phyloP scores from a whole-genome alignment of 805 yeast species.

The Yamadazyma nakazawae region DNA sequence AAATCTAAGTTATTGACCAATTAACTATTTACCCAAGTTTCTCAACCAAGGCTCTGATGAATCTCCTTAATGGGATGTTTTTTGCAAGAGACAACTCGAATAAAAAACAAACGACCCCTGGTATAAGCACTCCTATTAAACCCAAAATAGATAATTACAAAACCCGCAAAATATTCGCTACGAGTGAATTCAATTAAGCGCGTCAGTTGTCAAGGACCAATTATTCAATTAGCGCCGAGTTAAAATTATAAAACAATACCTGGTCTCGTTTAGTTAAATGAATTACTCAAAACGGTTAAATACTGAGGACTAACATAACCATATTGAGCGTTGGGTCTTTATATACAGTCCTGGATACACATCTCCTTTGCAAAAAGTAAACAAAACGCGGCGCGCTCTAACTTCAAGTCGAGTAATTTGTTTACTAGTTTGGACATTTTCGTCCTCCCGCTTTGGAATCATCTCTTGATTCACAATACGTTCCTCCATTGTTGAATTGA shows the following conservation, averaged over 20 bases:
- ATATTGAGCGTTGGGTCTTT: background rate
- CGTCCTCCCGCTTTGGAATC: background rate
- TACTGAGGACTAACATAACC: background rate
- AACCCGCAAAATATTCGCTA: background rate
- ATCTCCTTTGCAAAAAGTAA: slow-evolving; percentile 2
- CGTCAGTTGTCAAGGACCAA: slow-evolving; percentile 3
- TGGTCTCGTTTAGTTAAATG: slow-evolving; percentile 1
- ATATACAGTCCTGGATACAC: background rate
- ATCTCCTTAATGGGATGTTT: background rate
- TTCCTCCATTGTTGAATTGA: slow-evolving; percentile 1
- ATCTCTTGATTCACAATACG: background rate
- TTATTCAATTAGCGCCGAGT: background rate
- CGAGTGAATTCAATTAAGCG: background rate
- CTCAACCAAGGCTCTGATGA: background rate
- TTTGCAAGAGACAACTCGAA: background rate
- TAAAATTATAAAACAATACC: background rate
- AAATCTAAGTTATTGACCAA: no score
- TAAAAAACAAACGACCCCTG: background rate
- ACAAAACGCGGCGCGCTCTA: slow-evolving; percentile 6
- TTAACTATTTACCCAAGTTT: background rate
- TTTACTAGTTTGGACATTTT: background rate
- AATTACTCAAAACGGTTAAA: slow-evolving; percentile 2
- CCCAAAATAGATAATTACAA: slow-evolving; percentile 1
- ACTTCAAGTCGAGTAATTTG: slow-evolving; percentile 3
- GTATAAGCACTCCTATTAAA: background rate